Percentiles rank a stretch among this genome's conserved stretches.
Conservation (phyloP, 352 stramenopile genomes). For the Pythium rhizo-oryzae region DNA sequence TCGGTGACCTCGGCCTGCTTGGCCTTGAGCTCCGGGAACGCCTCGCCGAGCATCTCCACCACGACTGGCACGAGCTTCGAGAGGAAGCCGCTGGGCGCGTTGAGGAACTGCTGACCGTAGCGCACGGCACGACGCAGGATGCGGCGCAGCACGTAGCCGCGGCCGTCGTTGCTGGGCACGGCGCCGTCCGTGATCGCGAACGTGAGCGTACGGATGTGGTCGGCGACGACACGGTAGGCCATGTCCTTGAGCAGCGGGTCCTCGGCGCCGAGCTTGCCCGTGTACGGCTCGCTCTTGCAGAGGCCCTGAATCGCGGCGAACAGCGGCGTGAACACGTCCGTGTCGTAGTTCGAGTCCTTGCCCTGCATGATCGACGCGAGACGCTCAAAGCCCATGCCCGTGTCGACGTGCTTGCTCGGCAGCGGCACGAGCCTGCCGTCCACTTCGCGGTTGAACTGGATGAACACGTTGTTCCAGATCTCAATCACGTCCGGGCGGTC, state of each 20-base stretch:
- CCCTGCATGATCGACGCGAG: slow-evolving; percentile 91
- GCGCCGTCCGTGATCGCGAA: slow-evolving; percentile 99
- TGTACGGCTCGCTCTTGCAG: slow-evolving; percentile 79
- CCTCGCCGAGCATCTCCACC: slow-evolving; percentile 93
- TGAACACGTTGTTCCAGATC: slow-evolving; percentile 99
- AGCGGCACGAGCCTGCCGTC: slow-evolving; percentile 88
- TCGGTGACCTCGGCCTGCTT: slow-evolving; percentile 92
- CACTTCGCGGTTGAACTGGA: slow-evolving; percentile 97
- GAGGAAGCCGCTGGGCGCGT: slow-evolving; percentile 95
- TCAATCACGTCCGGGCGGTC: slow-evolving; percentile 99
- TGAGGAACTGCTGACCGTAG: slow-evolving; percentile 98
- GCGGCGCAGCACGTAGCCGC: slow-evolving; percentile 98
- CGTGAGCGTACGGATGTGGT: slow-evolving; percentile 97
- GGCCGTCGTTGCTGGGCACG: slow-evolving; percentile 96
- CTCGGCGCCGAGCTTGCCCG: slow-evolving; percentile 86
- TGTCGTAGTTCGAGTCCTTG: slow-evolving; percentile 99
- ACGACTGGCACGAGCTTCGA: slow-evolving; percentile 91
- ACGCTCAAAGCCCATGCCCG: slow-evolving; percentile 99
- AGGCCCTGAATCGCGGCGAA: slow-evolving; percentile 93
- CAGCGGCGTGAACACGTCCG: slow-evolving; percentile 97
- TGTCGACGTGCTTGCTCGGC: slow-evolving; percentile 98
- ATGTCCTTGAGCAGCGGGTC: slow-evolving; percentile 90
- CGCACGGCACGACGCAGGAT: slow-evolving; percentile 97
- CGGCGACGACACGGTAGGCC: slow-evolving; percentile 96
- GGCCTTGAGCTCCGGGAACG: slow-evolving; percentile 95